Evolutionary conservation across 1,284 basidiomycete species (phyloP).

Genomic region (Phylloboletellus chloephorus): DNA sequence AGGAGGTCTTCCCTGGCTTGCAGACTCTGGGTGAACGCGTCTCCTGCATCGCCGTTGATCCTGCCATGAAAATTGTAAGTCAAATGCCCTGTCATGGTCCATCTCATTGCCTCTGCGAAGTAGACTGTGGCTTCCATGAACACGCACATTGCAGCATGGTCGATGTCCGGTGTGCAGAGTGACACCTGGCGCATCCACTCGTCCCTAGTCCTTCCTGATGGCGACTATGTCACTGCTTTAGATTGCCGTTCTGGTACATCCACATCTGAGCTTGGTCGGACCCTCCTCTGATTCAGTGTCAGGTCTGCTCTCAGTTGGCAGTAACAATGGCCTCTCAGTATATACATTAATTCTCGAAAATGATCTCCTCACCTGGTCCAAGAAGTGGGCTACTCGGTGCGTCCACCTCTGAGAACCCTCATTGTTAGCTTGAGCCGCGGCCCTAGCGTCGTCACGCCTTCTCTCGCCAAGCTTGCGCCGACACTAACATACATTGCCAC

Average conservation of each 20-base stretch:
- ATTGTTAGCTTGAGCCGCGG: conserved; percentile 12
- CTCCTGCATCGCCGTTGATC: conserved; percentile 63
- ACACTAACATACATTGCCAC: conserved; percentile 71
- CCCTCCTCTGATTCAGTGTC: conserved; percentile 16
- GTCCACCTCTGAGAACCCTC: conserved; percentile 19
- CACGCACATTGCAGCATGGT: conserved; percentile 66
- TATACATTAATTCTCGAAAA: conserved; percentile 73
- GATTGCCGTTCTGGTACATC: conserved; percentile 64
- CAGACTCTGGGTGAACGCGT: conserved; percentile 43
- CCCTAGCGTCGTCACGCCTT: conserved; percentile 44
- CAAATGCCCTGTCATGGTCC: conserved; percentile 7
- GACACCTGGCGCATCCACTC: conserved; percentile 76
- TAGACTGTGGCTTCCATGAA: conserved; percentile 70
- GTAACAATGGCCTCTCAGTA: conserved; percentile 51
- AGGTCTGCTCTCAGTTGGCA: conserved; percentile 72
- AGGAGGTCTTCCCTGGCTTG: conserved; percentile 66
- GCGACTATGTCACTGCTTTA: conserved; percentile 51
- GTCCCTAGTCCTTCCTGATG: conserved; percentile 55
- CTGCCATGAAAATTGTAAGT: conserved; percentile 72
- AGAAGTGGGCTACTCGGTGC: conserved; percentile 65
- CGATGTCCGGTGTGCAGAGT: conserved; percentile 54
- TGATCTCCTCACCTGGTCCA: conserved; percentile 73
- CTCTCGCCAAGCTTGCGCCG: conserved; percentile 59
- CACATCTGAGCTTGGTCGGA: conserved; percentile 1
- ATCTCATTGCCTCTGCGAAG: conserved; percentile 12